Conservation (phyloP, 495 filamentous ascomycete genomes). For the Talaromyces nanjingensis region DNA sequence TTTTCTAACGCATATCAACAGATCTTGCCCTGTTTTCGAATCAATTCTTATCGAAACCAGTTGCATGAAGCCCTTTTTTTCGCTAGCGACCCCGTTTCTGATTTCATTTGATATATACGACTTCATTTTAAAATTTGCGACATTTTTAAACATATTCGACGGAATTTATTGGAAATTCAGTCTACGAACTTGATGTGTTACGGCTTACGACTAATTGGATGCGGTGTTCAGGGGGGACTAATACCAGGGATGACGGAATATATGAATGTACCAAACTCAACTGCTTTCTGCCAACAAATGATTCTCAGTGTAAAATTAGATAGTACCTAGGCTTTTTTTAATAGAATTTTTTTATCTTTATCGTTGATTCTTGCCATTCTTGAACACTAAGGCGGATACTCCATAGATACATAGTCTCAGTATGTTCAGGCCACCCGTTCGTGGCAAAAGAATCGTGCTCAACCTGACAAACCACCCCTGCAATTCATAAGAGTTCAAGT, state of each 20-base stretch:
- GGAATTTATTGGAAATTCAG: background rate
- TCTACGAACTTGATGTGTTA: slow-evolving; percentile 4
- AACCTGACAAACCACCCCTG: background rate
- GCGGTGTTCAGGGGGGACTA: background rate
- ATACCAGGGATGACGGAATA: background rate
- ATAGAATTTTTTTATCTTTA: too few species aligned
- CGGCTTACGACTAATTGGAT: background rate
- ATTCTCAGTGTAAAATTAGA: too few species aligned
- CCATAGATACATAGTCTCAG: too few species aligned
- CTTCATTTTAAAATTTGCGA: background rate
- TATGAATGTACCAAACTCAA: background rate
- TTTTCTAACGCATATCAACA: background rate
- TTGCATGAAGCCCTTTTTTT: background rate
- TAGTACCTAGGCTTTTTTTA: too few species aligned
- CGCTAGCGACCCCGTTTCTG: background rate
- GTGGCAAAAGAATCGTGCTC: background rate
- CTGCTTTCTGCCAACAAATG: too few species aligned
- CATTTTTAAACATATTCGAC: background rate
- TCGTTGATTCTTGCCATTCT: too few species aligned
- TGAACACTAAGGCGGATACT: too few species aligned
- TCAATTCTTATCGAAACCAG: background rate
- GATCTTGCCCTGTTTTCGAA: background rate
- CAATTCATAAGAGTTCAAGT: background rate
- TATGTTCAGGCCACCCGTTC: background rate
- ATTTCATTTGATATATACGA: background rate